Base-by-base conservation (phyloP, 2,329 filamentous ascomycete genomes). In the Epichloe gansuensis region DNA sequence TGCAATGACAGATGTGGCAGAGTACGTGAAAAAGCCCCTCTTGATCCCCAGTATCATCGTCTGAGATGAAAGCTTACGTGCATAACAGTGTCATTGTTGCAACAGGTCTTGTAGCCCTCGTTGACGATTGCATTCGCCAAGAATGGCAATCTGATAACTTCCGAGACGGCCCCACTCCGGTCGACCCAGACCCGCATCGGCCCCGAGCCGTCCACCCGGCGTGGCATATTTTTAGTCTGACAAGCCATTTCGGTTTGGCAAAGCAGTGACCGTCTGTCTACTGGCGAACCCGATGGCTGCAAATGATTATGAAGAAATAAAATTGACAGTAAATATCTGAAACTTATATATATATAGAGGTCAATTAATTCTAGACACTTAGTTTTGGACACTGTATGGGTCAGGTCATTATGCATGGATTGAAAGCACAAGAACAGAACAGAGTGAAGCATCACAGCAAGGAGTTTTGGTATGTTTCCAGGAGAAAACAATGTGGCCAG, bases 101-200 rank as follows among this genome's bases (percentile, higher is more conserved):
- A 46, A 93, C 89, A n/a, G 91, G 91, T 25, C 78, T 97, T 59
- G 82, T 95, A 60, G 81, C 87, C 7, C 80, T 97, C 44, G 85
- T 94, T 49, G 91, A 97, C 63, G 89, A 97, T 69, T 88, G 83
- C 71, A 95, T 97, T 73, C 87, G 87, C 68, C 77, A 81, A 55
- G 81, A 80, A 53, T 93, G 88, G 80, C 81, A 73, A 58, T 39
- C 57, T 17, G 60, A 21, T 15, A 59, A 51, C 12, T 5, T 35
- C 42, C 23, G 45, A n/a, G 9, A 15, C 51, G 51, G 53, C 49
- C 46, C 56, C 53, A 41, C 53, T 43, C 4, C 4, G 21, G 31
- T 17, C 25, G 21, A 17, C 11, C 9, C 12, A 48, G 48, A 17
- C 39, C 52, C 51, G 43, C 42, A 9, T 35, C 51, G 39, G 45